Conservation (phyloP, 177 flowering plant genomes). For the Vitis hybrid region DNA sequence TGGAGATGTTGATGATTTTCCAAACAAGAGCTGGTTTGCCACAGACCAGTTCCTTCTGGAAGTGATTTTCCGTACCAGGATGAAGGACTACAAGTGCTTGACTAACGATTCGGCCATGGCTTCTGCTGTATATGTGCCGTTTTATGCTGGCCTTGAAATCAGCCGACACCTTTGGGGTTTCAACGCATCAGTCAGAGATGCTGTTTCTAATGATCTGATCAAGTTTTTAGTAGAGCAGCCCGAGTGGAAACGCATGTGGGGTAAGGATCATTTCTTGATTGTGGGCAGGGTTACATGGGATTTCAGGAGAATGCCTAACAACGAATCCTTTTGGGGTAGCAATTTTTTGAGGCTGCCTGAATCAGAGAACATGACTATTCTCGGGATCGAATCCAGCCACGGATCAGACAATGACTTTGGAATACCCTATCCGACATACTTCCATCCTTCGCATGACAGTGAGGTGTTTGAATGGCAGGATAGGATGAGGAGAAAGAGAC, state of each 20-base stretch:
- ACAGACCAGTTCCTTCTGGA: constrained; percentile 42
- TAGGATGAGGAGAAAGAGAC: constrained; percentile 5
- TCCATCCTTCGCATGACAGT: constrained; percentile 17
- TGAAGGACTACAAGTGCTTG: constrained; percentile 38
- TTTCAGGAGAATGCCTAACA: constrained; percentile 16
- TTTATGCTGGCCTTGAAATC: constrained; percentile 40
- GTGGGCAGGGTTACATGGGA: constrained; percentile 23
- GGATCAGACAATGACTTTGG: constrained; percentile 17
- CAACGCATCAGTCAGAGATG: constrained; percentile 26
- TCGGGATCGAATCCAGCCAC: constrained; percentile 16
- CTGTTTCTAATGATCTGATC: constrained; percentile 17
- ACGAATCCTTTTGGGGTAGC: constrained; percentile 22
- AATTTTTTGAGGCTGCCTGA: constrained; percentile 15
- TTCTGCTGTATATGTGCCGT: constrained; percentile 39
- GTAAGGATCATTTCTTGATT: constrained; percentile 28
- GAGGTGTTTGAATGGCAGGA: constrained; percentile 26
- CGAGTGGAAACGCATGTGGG: constrained; percentile 22
- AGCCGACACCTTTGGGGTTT: constrained; percentile 26
- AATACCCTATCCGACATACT: constrained; percentile 28
- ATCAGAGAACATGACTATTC: constrained; percentile 19
- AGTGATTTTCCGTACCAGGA: constrained; percentile 31
- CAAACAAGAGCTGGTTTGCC: constrained; percentile 26
- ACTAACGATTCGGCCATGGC: constrained; percentile 38
- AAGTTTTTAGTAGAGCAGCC: constrained; percentile 18
- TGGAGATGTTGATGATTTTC: constrained; percentile 13